phyloP scores from a whole-genome alignment of 331 rosid species.

The Malus hybrid region DNA sequence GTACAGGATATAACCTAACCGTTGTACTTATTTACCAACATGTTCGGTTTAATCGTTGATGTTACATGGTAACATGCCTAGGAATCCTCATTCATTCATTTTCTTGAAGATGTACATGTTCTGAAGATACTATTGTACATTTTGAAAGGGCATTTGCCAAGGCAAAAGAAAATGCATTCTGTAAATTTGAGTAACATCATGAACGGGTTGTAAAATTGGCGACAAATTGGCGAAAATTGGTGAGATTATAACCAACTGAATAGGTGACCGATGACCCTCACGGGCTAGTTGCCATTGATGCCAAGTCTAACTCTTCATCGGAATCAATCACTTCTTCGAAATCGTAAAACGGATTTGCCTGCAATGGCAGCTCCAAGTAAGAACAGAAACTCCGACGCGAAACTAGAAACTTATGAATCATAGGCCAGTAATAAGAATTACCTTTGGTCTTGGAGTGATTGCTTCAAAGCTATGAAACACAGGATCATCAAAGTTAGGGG shows the following conservation, averaged over 20 bases:
- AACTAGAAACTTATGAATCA: neutral
- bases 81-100: neutral
- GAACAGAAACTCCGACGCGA: neutral
- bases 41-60: neutral
- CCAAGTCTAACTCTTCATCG: conserved; percentile 75
- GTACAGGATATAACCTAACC: conserved; percentile 4
- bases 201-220: neutral
- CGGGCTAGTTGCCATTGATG: conserved; percentile 60
- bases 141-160: neutral
- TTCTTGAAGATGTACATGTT: neutral
- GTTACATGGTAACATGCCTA: neutral
- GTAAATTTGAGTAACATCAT: neutral
- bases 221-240: no score
- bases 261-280: neutral
- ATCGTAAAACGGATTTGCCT: conserved; percentile 67
- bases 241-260: neutral
- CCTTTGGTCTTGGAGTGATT: conserved; percentile 77
- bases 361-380: conserved; percentile 9
- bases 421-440: conserved; percentile 10
- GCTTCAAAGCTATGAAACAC: conserved; percentile 64
- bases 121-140: neutral
- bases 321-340: conserved; percentile 71
- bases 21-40: neutral
- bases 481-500: conserved; percentile 72
- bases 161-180: neutral